A percentile compares a stretch with the other conserved stretches of the same genome.
phyloP scores from a whole-genome alignment of 164 flowering plant species.

The Magnolia officinalis region DNA sequence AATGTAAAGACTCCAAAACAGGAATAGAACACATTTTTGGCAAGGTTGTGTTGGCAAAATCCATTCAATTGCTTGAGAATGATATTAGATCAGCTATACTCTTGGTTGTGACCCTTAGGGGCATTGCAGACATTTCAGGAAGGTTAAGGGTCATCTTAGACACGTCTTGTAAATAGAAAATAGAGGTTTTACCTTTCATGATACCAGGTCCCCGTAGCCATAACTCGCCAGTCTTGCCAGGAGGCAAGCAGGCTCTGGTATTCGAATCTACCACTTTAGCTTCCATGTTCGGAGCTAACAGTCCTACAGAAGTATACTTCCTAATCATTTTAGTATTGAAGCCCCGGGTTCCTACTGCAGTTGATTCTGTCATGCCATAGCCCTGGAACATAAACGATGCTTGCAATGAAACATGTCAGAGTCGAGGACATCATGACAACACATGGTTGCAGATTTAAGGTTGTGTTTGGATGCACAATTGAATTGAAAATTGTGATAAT shows the following conservation, averaged over 20 bases:
- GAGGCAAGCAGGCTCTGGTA: slow-evolving; percentile 51
- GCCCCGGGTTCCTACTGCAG: slow-evolving; percentile 85
- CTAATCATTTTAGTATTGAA: slow-evolving; percentile 40
- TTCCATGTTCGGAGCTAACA: slow-evolving; percentile 70
- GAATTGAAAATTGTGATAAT: no score
- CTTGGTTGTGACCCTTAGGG: no score
- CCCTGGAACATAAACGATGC: slow-evolving; percentile 37
- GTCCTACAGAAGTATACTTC: slow-evolving; percentile 62
- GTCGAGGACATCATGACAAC: background rate
- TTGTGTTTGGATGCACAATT: no score
- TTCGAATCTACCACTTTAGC: slow-evolving; percentile 66
- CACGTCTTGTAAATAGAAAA: no score
- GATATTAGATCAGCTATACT: no score
- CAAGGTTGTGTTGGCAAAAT: no score
- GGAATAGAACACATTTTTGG: no score
- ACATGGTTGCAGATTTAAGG: background rate
- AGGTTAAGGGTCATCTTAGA: no score
- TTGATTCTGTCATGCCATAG: slow-evolving; percentile 87
- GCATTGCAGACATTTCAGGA: no score
- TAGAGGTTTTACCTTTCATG: slow-evolving; percentile 62
- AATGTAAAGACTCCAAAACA: no score
- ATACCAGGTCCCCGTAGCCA: slow-evolving; percentile 63
- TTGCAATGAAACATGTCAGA: background rate
- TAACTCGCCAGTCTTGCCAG: slow-evolving; percentile 66
- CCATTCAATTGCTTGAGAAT: no score